Percentiles rank a stretch among this genome's conserved stretches.
Conservation (phyloP, 2,329 filamentous ascomycete species). For the Penicillium olsonii region DNA sequence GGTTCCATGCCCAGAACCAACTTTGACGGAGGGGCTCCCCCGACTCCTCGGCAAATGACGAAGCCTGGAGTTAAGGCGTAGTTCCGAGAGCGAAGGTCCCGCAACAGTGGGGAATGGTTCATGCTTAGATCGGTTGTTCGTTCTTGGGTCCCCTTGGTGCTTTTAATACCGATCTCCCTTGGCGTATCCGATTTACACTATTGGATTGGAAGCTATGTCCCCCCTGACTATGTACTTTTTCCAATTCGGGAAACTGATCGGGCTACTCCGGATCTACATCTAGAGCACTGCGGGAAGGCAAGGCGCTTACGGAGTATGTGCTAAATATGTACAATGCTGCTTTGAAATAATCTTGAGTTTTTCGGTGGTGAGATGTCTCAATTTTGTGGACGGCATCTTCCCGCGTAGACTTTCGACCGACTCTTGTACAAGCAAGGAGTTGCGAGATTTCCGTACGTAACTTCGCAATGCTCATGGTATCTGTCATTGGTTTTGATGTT, state of each 20-base stretch:
- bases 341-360: neutral
- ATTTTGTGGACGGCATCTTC: neutral
- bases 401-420: neutral
- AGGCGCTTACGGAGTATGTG: neutral
- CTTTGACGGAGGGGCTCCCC: neutral
- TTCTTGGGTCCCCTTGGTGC: neutral
- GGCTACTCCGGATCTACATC: neutral
- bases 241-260: neutral
- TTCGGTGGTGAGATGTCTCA: too few species aligned
- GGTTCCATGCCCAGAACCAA: neutral
- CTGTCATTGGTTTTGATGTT: too few species aligned
- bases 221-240: neutral
- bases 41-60: neutral
- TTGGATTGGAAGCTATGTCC: neutral
- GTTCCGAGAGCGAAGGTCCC: neutral
- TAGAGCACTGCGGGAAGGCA: neutral
- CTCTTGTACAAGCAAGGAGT: neutral
- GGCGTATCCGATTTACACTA: neutral
- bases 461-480: too few species aligned
- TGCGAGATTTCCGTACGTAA: neutral
- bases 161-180: constrained; percentile 1
- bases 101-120: neutral
- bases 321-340: neutral
- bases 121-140: neutral
- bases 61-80: neutral